Base-by-base conservation (phyloP, 2,329 filamentous ascomycete genomes). In the Alternaria rosae region DNA sequence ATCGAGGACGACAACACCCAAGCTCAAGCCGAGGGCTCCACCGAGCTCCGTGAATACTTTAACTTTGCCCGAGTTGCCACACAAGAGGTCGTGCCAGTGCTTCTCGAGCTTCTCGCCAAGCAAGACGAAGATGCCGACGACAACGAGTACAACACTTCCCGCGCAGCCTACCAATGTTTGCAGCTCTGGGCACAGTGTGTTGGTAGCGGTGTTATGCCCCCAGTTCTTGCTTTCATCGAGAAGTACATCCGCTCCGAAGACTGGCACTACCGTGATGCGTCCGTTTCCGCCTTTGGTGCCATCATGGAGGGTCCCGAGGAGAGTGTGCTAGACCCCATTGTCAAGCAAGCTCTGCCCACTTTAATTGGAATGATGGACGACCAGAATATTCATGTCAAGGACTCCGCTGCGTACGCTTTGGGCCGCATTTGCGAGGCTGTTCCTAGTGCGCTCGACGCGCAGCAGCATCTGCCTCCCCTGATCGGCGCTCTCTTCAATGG, bases 291-390 rank as follows among this genome's bases (percentile, higher is more conserved):
- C 17, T 98, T 99, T 71, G 95, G 95, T 66, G 95, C 94, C 69
- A 98, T 99, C 73, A 97, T 99, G 94, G 95, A 99, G 78, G 95
- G 95, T 25, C 95, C 95, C 1, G 95, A 98, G 61, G 92, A 97
- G 80, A 92, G 92, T 82, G 89, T 94, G 52, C 85, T 99, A 54
- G 93, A 97, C 74, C 94, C 94, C 59, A 91, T 99, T 59, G 92
- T 99, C 75, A 97, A 97, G 84, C 94, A 97, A 79, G 95, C 94
- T 64, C 87, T 99, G 52, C 91, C 92, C 54, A 92, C 97, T 57
- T 86, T 99, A 53, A 95, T 99, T 76, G 88, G 87, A 70, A 98
- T 98, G 92, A 91, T 91, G 90, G 90, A 95, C 61, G 95, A 99
- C 78, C 87, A 86, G 69, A 92, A 92, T 38, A 85, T 98, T 54